phyloP scores from a whole-genome alignment of 805 yeast species.

The Cyberlindnera euphorbiiphila region DNA sequence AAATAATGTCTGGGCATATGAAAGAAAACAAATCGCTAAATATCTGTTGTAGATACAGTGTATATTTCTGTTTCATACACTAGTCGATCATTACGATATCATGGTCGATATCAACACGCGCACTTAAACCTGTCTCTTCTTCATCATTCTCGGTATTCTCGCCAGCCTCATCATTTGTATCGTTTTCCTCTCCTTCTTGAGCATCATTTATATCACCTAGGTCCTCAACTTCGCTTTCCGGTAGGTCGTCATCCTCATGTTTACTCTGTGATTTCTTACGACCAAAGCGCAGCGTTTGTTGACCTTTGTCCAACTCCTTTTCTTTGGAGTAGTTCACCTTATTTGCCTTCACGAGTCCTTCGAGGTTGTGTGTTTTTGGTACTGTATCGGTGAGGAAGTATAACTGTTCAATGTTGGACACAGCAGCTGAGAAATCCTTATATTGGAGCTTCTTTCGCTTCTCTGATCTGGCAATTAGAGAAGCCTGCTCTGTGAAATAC shows the following conservation, averaged over 20 bases:
- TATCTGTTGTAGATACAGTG: no score
- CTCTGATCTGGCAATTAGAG: slow-evolving; percentile 57
- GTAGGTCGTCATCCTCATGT: slow-evolving; percentile 22
- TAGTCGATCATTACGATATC: slow-evolving; percentile 29
- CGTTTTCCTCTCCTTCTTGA: slow-evolving; percentile 9
- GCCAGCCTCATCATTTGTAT: slow-evolving; percentile 13
- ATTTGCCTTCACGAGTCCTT: slow-evolving; percentile 43
- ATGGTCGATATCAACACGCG: slow-evolving; percentile 21
- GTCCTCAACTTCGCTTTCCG: slow-evolving; percentile 26
- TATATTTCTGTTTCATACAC: no score
- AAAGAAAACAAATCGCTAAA: no score
- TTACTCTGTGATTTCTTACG: slow-evolving; percentile 5
- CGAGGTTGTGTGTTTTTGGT: slow-evolving; percentile 55
- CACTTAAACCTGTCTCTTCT: not conserved
- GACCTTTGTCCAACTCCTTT: slow-evolving; percentile 37
- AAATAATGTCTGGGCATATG: no score
- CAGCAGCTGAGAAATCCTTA: slow-evolving; percentile 65
- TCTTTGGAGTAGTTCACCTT: slow-evolving; percentile 30
- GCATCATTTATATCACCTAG: slow-evolving; percentile 19
- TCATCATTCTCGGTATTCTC: slow-evolving; percentile 17
- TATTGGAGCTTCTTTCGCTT: slow-evolving; percentile 68
- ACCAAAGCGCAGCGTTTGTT: slow-evolving; percentile 34
- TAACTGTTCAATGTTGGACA: slow-evolving; percentile 52
- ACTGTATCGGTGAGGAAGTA: slow-evolving; percentile 62
- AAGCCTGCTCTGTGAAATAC: slow-evolving; percentile 68